These are phyloP conservation scores for Nicotiana knightiana DNA, from an alignment of 257 asterid genomes.

Conservation along the genomic window DNA sequence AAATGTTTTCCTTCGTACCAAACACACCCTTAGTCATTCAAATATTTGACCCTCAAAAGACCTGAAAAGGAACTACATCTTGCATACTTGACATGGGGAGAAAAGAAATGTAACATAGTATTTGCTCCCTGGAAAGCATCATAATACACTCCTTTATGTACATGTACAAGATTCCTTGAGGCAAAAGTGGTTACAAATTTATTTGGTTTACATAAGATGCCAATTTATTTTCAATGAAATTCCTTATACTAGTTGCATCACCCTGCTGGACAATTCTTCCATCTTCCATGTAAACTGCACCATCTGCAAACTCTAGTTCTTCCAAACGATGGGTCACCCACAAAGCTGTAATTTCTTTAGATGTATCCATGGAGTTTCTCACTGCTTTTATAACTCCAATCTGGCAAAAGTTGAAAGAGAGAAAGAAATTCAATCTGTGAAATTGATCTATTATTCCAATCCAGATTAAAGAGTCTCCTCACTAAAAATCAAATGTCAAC, in stretches of 20 bases:
- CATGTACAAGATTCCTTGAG: not conserved
- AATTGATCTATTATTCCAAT: not conserved
- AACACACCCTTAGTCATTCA: too few species aligned
- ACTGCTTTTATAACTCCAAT: slow-evolving; percentile 82
- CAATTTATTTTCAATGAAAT: slow-evolving; percentile 54
- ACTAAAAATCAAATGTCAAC: not conserved
- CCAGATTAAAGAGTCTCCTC: not conserved
- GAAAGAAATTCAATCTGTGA: not conserved
- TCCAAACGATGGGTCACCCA: slow-evolving; percentile 97
- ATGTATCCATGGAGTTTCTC: slow-evolving; percentile 50
- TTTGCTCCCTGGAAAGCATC: not conserved
- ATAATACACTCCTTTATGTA: not conserved
- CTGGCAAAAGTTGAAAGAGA: slow-evolving; percentile 25
- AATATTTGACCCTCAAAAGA: not conserved
- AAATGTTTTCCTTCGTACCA: too few species aligned
- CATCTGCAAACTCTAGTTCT: slow-evolving; percentile 87
- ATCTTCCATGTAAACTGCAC: slow-evolving; percentile 86
- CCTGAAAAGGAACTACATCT: not conserved
- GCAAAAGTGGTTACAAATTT: slow-evolving; percentile 17
- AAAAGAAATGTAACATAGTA: not conserved
- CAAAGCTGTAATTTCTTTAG: slow-evolving; percentile 67
- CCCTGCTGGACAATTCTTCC: slow-evolving; percentile 65
- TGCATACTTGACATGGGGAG: not conserved
- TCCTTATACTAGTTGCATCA: slow-evolving; percentile 42
- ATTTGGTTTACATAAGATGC: slow-evolving; percentile 43